These are phyloP conservation scores for Guyanaporus albipodus DNA, from an alignment of 768 basidiomycete species.

Conservation along the genomic window DNA sequence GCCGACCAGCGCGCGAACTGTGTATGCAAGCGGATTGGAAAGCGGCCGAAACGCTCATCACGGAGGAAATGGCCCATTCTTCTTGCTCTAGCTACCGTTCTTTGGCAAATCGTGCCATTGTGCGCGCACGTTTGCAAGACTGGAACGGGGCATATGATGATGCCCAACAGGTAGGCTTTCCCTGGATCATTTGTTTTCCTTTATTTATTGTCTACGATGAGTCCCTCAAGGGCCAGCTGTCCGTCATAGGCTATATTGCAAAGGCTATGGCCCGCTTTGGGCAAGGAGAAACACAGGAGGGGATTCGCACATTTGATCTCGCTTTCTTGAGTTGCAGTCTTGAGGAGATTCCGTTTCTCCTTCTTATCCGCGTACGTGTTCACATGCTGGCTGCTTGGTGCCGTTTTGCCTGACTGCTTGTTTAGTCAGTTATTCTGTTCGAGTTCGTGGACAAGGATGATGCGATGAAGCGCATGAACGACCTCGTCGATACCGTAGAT, in stretches of 20 bases:
- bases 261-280: slow-evolving; percentile 15
- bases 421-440: slow-evolving; percentile 12
- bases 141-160: slow-evolving; percentile 8
- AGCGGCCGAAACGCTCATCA: slow-evolving; percentile 4
- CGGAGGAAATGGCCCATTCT: slow-evolving; percentile 6
- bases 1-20: neutral
- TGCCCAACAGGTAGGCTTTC: slow-evolving; percentile 3
- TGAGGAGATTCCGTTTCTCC: slow-evolving; percentile 8
- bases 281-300: slow-evolving; percentile 5
- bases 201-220: neutral
- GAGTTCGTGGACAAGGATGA: slow-evolving; percentile 9
- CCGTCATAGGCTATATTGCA: slow-evolving; percentile 13
- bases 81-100: neutral
- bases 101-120: slow-evolving; percentile 10
- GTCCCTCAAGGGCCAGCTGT: slow-evolving; percentile 12
- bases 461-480: slow-evolving; percentile 9
- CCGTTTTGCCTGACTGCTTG: no score
- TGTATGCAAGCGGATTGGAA: slow-evolving; percentile 9
- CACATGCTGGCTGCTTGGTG: neutral
- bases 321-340: slow-evolving; percentile 8
- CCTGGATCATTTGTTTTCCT: neutral
- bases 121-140: slow-evolving; percentile 8
- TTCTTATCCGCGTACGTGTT: slow-evolving; percentile 12
- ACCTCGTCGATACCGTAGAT: slow-evolving; percentile 9
- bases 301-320: slow-evolving; percentile 14